These are phyloP conservation scores for Lipomyces mesembrius DNA, from an alignment of 805 yeast genomes.

Conservation along the genomic window DNA sequence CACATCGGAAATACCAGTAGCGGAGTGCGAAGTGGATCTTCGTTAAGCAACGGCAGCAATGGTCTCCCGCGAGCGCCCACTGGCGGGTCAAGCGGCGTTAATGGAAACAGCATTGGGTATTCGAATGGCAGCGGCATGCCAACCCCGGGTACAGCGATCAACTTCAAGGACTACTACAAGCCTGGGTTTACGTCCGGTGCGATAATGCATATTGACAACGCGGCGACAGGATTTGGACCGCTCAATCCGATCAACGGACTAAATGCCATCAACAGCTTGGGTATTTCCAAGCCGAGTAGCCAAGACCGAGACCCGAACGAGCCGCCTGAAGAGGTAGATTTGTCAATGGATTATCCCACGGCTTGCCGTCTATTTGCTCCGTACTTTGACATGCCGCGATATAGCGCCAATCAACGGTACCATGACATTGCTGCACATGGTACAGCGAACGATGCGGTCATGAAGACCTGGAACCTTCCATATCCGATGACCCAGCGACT, in stretches of 20 bases:
- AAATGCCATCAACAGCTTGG: neutral
- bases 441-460: neutral
- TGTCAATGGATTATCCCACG: neutral
- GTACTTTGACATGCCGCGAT: constrained; percentile 3
- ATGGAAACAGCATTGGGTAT: neutral
- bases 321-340: constrained; percentile 1
- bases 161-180: neutral
- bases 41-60: neutral
- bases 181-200: neutral
- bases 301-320: neutral
- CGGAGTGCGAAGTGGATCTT: neutral
- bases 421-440: neutral
- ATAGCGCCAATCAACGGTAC: neutral
- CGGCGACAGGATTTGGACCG: neutral
- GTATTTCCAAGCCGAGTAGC: neutral
- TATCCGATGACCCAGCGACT: constrained; percentile 45
- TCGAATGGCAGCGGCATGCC: neutral
- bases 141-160: neutral
- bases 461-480: constrained; percentile 1
- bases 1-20: neutral
- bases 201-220: neutral
- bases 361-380: constrained; percentile 1
- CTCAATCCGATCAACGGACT: neutral
- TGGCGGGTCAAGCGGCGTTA: neutral
- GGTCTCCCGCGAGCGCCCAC: neutral